Percentiles rank a stretch among this genome's conserved stretches.
Conservation (phyloP, 345 rosid species). For the Heritiera littoralis region DNA sequence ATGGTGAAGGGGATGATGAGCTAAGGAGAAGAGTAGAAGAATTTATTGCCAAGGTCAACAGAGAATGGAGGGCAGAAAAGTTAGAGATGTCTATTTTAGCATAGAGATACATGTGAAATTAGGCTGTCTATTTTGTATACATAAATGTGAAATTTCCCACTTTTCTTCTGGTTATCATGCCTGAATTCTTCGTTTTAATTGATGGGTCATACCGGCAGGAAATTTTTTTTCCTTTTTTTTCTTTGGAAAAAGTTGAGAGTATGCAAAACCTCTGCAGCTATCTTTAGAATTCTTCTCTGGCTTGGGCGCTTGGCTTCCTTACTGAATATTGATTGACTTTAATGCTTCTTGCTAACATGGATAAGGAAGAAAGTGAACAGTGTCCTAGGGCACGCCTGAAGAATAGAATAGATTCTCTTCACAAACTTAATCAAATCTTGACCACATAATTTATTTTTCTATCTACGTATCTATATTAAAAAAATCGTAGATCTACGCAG, state of each 20-base stretch:
- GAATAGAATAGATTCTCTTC: too few relatives aligned
- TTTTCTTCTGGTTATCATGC: not conserved
- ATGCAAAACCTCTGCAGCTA: not conserved
- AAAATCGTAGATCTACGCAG: too few relatives aligned
- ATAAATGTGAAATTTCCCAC: too few relatives aligned
- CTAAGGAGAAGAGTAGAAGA: slow-evolving; percentile 62
- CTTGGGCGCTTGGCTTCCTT: not conserved
- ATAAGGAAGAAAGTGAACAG: slow-evolving; percentile 15
- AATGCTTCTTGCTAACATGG: slow-evolving; percentile 21
- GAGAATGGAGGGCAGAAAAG: slow-evolving; percentile 57
- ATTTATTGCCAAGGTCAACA: slow-evolving; percentile 54
- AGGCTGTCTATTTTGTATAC: too few relatives aligned
- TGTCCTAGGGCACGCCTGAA: not conserved
- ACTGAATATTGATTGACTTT: too few relatives aligned
- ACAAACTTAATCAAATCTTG: too few relatives aligned
- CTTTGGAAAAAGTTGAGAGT: not conserved
- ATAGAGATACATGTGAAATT: not conserved
- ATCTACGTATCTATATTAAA: too few relatives aligned
- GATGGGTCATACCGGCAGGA: not conserved
- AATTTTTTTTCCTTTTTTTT: not conserved
- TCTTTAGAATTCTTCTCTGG: not conserved
- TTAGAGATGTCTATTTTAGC: not conserved
- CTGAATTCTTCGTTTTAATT: not conserved
- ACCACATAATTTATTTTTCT: too few relatives aligned
- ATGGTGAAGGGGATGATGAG: slow-evolving; percentile 33